These are phyloP conservation scores for Cladosporium colombiae DNA, from an alignment of 2,329 filamentous ascomycete species.

Conservation along the genomic window DNA sequence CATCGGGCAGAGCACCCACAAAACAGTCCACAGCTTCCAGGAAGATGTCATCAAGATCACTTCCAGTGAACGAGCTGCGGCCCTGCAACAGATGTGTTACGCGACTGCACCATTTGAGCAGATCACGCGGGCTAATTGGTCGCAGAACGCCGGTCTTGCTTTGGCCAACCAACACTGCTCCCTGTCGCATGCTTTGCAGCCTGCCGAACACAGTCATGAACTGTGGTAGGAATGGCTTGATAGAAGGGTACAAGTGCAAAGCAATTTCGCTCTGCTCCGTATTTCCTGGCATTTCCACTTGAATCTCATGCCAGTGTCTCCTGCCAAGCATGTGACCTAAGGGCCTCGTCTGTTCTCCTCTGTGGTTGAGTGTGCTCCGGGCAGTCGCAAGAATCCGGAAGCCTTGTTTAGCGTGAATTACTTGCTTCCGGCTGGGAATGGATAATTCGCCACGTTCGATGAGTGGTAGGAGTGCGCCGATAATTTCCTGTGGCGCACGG, in stretches of 20 bases:
- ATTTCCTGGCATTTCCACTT: conserved; percentile 64
- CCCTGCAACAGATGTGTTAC: conserved; percentile 65
- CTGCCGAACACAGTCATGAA: conserved; percentile 60
- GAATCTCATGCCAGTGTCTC: conserved; percentile 81
- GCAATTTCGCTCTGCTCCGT: conserved; percentile 76
- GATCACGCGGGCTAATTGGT: conserved; percentile 70
- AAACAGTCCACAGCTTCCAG: conserved; percentile 94
- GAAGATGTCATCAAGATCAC: conserved; percentile 83
- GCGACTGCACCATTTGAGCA: conserved; percentile 88
- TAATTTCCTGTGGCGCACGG: conserved; percentile 88
- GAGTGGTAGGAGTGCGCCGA: conserved; percentile 87
- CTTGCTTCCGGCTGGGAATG: conserved; percentile 86
- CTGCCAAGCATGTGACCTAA: conserved; percentile 72
- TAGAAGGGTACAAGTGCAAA: conserved; percentile 65
- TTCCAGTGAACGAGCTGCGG: conserved; percentile 63
- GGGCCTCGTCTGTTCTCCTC: conserved; percentile 71
- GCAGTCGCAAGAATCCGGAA: conserved; percentile 94
- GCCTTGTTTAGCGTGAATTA: conserved; percentile 75
- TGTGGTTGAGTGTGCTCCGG: conserved; percentile 65
- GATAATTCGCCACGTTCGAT: conserved; percentile 90
- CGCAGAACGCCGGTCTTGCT: conserved; percentile 60
- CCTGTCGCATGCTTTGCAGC: conserved; percentile 42
- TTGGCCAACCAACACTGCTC: conserved; percentile 48
- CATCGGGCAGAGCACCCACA: conserved; percentile 73
- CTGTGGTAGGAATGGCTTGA: conserved; percentile 58